Evolutionary conservation across 2,329 filamentous ascomycete genomes (phyloP), one percentile per base, ranked within the genome.

Genomic region (Phyllosticta citriasiana): DNA sequence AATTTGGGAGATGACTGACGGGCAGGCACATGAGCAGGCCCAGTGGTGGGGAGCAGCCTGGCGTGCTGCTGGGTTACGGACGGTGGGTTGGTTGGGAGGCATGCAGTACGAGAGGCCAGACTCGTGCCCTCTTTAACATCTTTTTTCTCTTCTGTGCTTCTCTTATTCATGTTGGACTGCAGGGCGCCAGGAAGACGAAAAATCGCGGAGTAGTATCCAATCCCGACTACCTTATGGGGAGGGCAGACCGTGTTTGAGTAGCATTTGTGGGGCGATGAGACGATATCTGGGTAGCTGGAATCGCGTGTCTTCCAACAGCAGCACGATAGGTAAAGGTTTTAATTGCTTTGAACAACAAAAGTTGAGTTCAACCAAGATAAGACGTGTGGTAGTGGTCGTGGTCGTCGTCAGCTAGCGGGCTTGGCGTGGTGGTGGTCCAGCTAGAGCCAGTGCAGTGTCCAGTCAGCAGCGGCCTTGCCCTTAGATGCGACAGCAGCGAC

Each of bases 141-240:
- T 55, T 57, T 22, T 30, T 57, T 57, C 59, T 57, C 59, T 60
- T 50, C 53, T 54, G 40, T 47, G 40, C 40, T 47, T 47, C 40
- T 47, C 40, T 47, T 47, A 47, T 47, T 47, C 40, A n/a, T 47
- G 40, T 47, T 47, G 40, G 40, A 47, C 35, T 47, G 22, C 19
- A 35, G 50, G 59, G 59, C 59, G 59, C 47, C 47, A 24, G 54
- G 59, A 61, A 61, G 59, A 61, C 30, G 59, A 61, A 61, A 22
- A 61, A 61, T 26, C 33, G 24, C 12, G 19, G 19, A 22, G 59
- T 47, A 50, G 25, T 56, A 33, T 60, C 58, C 25, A 55, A 50
- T 55, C 55, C 53, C 40, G 33, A 51, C 47, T 33, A n/a, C 59
- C 24, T 61, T 30, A 30, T 30, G 27, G 27, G 27, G 26, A 8